A percentile compares a stretch with the other conserved stretches of the same genome.
Evolutionary conservation across 805 yeast species (phyloP).

Genomic region (Myxozyma kluyveri): DNA sequence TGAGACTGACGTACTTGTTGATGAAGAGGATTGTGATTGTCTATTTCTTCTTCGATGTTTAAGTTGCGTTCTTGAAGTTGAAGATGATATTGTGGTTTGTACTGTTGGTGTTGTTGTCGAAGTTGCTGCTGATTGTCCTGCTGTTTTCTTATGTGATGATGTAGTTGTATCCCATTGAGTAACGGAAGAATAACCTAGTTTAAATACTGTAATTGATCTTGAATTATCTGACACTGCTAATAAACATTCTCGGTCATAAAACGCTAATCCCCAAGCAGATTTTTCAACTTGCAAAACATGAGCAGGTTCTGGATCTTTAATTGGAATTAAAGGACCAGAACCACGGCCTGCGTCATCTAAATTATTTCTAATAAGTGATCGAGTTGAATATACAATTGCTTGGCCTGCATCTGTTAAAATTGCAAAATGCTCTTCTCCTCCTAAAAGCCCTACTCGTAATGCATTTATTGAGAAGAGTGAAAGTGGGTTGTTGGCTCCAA

Average conservation of each 20-base stretch:
- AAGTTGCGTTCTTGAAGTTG: neutral
- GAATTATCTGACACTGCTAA: slow-evolving; percentile 23
- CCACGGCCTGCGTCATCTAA: neutral
- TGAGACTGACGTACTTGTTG: too few relatives aligned
- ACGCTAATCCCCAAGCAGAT: slow-evolving; percentile 27
- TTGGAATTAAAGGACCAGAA: slow-evolving; percentile 9
- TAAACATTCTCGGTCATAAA: slow-evolving; percentile 18
- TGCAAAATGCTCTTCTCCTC: slow-evolving; percentile 24
- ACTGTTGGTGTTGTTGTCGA: neutral
- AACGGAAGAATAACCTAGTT: slow-evolving; percentile 10
- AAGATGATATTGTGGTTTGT: neutral
- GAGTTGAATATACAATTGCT: slow-evolving; percentile 15
- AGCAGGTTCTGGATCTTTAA: slow-evolving; percentile 7
- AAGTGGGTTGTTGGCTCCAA: slow-evolving; percentile 25
- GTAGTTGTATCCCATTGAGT: neutral
- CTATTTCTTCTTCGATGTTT: neutral
- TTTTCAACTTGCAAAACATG: slow-evolving; percentile 19
- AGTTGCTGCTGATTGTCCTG: neutral
- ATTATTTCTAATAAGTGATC: slow-evolving; percentile 4
- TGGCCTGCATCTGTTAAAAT: slow-evolving; percentile 27
- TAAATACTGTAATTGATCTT: slow-evolving; percentile 20
- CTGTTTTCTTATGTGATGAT: neutral
- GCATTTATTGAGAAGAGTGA: slow-evolving; percentile 21
- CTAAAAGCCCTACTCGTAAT: slow-evolving; percentile 16
- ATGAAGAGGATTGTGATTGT: neutral